Conservation (phyloP, 768 basidiomycete species). For the Xanthoconium stramineum region DNA sequence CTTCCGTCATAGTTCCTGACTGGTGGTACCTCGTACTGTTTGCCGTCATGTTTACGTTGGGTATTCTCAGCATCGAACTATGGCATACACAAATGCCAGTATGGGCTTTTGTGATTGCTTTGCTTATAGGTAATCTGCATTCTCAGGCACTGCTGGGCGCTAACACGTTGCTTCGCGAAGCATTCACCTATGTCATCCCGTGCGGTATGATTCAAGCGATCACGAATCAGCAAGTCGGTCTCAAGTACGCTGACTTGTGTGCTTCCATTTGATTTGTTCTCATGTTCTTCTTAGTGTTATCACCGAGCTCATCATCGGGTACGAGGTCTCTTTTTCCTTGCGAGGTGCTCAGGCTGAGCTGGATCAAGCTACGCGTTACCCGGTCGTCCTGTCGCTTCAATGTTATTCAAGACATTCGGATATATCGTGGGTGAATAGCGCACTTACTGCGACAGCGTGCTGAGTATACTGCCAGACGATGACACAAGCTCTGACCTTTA, state of each 20-base stretch:
- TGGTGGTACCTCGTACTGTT: conserved; percentile 83
- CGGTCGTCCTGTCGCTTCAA: conserved; percentile 75
- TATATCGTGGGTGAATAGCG: conserved; percentile 46
- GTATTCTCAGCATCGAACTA: conserved; percentile 64
- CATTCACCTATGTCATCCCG: conserved; percentile 47
- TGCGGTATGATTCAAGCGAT: conserved; percentile 65
- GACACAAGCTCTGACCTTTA: conserved; percentile 57
- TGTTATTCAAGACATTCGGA: conserved; percentile 86
- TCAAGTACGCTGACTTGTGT: conserved; percentile 37
- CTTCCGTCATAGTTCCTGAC: conserved; percentile 50
- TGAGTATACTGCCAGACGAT: conserved; percentile 24
- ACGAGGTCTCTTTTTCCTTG: not conserved
- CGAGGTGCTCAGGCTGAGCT: not conserved
- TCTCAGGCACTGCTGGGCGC: not conserved
- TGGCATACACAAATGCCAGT: conserved; percentile 76
- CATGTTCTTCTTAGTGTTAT: conserved; percentile 47
- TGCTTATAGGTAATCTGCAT: conserved; percentile 44
- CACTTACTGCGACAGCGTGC: not conserved
- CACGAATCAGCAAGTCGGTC: conserved; percentile 75
- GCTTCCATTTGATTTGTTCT: not conserved
- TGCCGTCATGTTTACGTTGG: conserved; percentile 65
- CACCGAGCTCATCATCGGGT: conserved; percentile 75
- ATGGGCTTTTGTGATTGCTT: conserved; percentile 63
- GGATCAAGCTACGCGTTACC: conserved; percentile 57
- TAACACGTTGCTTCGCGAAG: conserved; percentile 15